Conservation (phyloP, 2,329 filamentous ascomycete genomes). For the Fusarium robinianum region DNA sequence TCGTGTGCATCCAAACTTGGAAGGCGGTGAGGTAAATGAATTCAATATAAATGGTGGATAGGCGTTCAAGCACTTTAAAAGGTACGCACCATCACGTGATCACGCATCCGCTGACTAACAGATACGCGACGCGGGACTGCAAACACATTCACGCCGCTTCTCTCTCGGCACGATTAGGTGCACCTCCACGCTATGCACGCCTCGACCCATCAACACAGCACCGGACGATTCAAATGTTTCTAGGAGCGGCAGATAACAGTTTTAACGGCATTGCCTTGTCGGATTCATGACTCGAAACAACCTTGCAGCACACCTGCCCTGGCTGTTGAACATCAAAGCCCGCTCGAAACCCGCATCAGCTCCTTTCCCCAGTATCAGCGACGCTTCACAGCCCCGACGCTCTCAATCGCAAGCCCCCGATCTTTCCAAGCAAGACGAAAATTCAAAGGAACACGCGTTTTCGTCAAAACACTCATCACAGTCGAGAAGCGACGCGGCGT, state of each 20-base stretch:
- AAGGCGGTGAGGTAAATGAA: too few relatives aligned
- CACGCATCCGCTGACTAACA: constrained; percentile 42
- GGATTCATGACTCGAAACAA: constrained; percentile 67
- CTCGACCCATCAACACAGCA: constrained; percentile 12
- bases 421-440: constrained; percentile 12
- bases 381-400: constrained; percentile 31
- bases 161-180: constrained; percentile 35
- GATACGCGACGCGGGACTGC: constrained; percentile 40
- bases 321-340: constrained; percentile 57
- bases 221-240: constrained; percentile 32
- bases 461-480: constrained; percentile 5
- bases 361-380: constrained; percentile 42
- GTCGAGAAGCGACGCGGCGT: constrained; percentile 9
- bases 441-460: constrained; percentile 2
- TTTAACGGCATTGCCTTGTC: constrained; percentile 33
- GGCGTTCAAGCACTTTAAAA: constrained; percentile 7
- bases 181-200: constrained; percentile 17
- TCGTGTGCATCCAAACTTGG: too few relatives aligned
- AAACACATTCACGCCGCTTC: constrained; percentile 12
- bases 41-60: too few relatives aligned
- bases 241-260: constrained; percentile 25
- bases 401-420: constrained; percentile 35
- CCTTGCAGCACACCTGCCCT: constrained; percentile 60
- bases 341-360: constrained; percentile 47
- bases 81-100: constrained; percentile 37